Conservation (phyloP, 257 asterid species). For the Scutellaria barbata region DNA sequence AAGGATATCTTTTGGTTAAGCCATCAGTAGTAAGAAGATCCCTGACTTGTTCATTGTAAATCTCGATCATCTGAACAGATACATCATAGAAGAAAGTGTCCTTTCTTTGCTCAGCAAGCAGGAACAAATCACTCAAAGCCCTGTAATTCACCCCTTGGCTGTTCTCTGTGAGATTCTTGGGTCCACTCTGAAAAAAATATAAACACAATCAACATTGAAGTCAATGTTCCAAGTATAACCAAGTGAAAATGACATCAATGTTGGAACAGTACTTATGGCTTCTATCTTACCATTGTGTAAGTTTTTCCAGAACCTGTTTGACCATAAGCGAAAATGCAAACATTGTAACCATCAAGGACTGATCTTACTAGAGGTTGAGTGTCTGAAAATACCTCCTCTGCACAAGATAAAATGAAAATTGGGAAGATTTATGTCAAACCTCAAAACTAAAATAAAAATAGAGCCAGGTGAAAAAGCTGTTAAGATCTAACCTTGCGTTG, state of each 20-base stretch:
- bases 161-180: conserved; percentile 76
- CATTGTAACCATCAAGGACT: conserved; percentile 95
- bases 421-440: conserved; percentile 21
- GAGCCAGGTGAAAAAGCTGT: neutral
- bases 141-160: conserved; percentile 91
- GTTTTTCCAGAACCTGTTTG: conserved; percentile 99
- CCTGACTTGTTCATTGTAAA: conserved; percentile 95
- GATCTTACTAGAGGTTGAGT: conserved; percentile 88
- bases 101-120: conserved; percentile 79
- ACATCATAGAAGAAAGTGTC: conserved; percentile 78
- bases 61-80: conserved; percentile 97
- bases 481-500: conserved; percentile 77
- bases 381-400: conserved; percentile 93
- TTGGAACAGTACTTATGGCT: neutral
- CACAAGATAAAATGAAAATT: conserved; percentile 33
- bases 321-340: conserved; percentile 98
- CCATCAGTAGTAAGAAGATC: conserved; percentile 84
- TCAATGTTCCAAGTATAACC: conserved; percentile 32
- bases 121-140: conserved; percentile 84
- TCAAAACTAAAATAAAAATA: conserved; percentile 17
- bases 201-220: conserved; percentile 28
- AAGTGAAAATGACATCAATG: conserved; percentile 6
- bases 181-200: conserved; percentile 71
- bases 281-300: conserved; percentile 75
- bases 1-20: conserved; percentile 92